Evolutionary conservation across 495 filamentous ascomycete species (phyloP).

Genomic region (Niebla homalea): DNA sequence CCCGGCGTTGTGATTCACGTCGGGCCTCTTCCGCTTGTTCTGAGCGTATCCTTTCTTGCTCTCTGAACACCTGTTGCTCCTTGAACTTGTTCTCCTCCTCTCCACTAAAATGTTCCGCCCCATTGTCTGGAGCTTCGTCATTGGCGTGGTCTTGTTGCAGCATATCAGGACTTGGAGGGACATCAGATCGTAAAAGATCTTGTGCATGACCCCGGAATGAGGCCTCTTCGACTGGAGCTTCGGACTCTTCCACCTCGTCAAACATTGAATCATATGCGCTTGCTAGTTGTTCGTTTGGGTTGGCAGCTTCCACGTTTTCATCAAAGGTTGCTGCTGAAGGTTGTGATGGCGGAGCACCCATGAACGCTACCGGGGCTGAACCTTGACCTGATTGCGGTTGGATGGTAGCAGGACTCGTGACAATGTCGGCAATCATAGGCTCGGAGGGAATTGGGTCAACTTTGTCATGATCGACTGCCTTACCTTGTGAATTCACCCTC

Average conservation of each 20-base stretch:
- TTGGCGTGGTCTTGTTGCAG: background rate
- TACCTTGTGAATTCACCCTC: conserved; percentile 23
- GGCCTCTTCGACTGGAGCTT: background rate
- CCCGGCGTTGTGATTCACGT: conserved; percentile 13
- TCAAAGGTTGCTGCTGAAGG: too few species aligned
- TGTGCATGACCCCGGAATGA: too few species aligned
- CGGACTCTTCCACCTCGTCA: conserved; percentile 8
- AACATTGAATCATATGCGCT: too few species aligned
- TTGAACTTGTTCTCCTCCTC: conserved; percentile 21
- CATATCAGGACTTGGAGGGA: too few species aligned
- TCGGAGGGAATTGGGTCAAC: conserved; percentile 3
- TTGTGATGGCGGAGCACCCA: conserved; percentile 10
- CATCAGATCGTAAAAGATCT: too few species aligned
- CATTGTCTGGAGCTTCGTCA: conserved; percentile 11
- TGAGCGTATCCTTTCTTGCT: too few species aligned
- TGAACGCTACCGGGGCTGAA: conserved; percentile 18
- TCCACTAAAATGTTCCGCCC: conserved; percentile 23
- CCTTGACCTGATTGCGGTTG: conserved; percentile 19
- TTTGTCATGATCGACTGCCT: conserved; percentile 10
- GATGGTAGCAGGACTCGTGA: conserved; percentile 15
- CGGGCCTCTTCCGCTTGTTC: conserved; percentile 29
- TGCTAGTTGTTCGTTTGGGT: too few species aligned
- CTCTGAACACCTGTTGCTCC: conserved; percentile 27
- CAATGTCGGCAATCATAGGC: conserved; percentile 29
- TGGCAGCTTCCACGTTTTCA: too few species aligned